phyloP scores from a whole-genome alignment of 495 filamentous ascomycete species.

The Penicillium dipodomyicola region DNA sequence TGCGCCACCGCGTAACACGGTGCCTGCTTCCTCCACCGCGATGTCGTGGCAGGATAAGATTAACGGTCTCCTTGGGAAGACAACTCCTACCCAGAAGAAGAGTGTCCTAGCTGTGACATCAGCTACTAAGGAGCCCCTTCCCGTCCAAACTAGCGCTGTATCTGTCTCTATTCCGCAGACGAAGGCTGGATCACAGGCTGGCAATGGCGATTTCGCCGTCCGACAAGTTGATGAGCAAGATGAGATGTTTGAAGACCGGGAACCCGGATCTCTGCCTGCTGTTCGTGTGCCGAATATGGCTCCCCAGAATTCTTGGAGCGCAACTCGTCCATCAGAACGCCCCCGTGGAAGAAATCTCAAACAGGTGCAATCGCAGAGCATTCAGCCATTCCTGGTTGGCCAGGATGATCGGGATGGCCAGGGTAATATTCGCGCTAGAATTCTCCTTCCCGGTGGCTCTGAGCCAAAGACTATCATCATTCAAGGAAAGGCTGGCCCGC shows the following conservation, averaged over 20 bases:
- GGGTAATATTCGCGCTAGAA: slow-evolving; percentile 31
- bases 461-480: slow-evolving; percentile 32
- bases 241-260: slow-evolving; percentile 79
- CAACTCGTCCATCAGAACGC: slow-evolving; percentile 30
- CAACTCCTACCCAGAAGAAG: slow-evolving; percentile 48
- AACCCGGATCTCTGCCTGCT: slow-evolving; percentile 71
- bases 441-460: slow-evolving; percentile 38
- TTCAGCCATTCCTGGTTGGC: slow-evolving; percentile 37
- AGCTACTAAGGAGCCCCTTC: slow-evolving; percentile 59
- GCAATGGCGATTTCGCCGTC: slow-evolving; percentile 47
- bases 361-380: slow-evolving; percentile 40
- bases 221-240: slow-evolving; percentile 72
- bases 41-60: slow-evolving; percentile 72
- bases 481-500: slow-evolving; percentile 31
- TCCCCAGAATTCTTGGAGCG: slow-evolving; percentile 51
- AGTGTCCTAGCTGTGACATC: slow-evolving; percentile 55
- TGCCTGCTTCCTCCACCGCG: slow-evolving; percentile 26
- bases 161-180: slow-evolving; percentile 57
- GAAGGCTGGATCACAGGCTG: slow-evolving; percentile 24
- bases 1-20: slow-evolving; percentile 32
- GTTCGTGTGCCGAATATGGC: slow-evolving; percentile 63
- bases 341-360: slow-evolving; percentile 37
- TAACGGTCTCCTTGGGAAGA: slow-evolving; percentile 67
- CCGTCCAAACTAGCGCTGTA: slow-evolving; percentile 52
- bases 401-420: slow-evolving; percentile 37